These are phyloP conservation scores for Logfia minima DNA, from an alignment of 129 eudicot genomes.

Conservation along the genomic window DNA sequence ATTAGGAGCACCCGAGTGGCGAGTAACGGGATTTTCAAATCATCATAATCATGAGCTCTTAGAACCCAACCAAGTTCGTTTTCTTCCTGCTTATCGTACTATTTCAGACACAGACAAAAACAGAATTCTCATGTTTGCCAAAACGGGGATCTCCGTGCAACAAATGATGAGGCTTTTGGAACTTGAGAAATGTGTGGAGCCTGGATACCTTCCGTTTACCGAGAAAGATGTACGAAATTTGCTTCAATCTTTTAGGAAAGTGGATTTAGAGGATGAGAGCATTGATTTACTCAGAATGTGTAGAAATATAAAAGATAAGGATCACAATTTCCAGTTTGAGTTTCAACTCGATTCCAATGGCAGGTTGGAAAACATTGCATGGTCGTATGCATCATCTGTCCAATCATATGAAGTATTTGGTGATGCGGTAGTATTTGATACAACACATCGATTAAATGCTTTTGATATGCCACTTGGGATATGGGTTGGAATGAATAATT, in stretches of 20 bases:
- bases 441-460: slow-evolving; percentile 92
- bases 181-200: slow-evolving; percentile 93
- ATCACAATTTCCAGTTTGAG: slow-evolving; percentile 81
- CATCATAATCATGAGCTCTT: slow-evolving; percentile 93
- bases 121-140: slow-evolving; percentile 90
- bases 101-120: slow-evolving; percentile 90
- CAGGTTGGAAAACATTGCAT: slow-evolving; percentile 85
- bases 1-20: slow-evolving; percentile 85
- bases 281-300: slow-evolving; percentile 88
- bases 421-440: slow-evolving; percentile 92
- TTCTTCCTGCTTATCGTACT: slow-evolving; percentile 92
- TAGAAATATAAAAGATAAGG: slow-evolving; percentile 87
- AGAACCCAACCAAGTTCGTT: slow-evolving; percentile 93
- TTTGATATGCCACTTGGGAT: slow-evolving; percentile 98
- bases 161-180: slow-evolving; percentile 99
- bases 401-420: slow-evolving; percentile 89
- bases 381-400: slow-evolving; percentile 94
- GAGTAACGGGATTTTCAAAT: slow-evolving; percentile 87
- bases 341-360: slow-evolving; percentile 67
- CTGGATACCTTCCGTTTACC: slow-evolving; percentile 88
- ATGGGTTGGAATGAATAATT: slow-evolving; percentile 96
- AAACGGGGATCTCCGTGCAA: slow-evolving; percentile 96
- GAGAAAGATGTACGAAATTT: slow-evolving; percentile 95
- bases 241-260: slow-evolving; percentile 92
- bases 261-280: slow-evolving; percentile 89